These are phyloP conservation scores for Collybia sordida DNA, from an alignment of 768 basidiomycete species.

Conservation along the genomic window DNA sequence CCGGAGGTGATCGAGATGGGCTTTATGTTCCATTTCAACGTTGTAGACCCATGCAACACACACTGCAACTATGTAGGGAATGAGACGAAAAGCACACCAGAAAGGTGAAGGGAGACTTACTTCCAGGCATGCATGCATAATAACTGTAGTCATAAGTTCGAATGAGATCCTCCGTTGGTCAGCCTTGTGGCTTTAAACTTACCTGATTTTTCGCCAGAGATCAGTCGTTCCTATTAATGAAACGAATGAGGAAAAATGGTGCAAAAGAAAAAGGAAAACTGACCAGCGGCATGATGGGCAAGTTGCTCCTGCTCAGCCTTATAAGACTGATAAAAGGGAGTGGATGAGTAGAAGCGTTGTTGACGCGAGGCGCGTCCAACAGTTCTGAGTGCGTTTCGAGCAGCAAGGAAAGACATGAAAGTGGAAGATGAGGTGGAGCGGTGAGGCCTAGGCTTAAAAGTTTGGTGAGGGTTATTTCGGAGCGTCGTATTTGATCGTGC, in stretches of 20 bases:
- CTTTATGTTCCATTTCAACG: constrained; percentile 61
- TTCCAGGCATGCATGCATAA: constrained; percentile 73
- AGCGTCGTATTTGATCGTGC: constrained; percentile 29
- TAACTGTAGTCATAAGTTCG: constrained; percentile 42
- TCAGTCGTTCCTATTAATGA: constrained; percentile 61
- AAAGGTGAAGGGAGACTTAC: constrained; percentile 40
- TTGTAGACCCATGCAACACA: constrained; percentile 58
- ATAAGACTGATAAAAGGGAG: constrained; percentile 40
- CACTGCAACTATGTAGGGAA: constrained; percentile 37
- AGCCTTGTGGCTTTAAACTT: constrained; percentile 15
- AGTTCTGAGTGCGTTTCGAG: constrained; percentile 46
- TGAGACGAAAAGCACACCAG: background rate
- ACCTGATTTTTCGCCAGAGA: constrained; percentile 90
- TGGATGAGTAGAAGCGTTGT: constrained; percentile 38
- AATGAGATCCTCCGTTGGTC: too few relatives aligned
- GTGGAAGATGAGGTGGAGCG: constrained; percentile 5
- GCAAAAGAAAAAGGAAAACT: constrained; percentile 6
- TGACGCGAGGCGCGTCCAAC: constrained; percentile 43
- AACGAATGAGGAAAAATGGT: constrained; percentile 5
- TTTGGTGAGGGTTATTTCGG: constrained; percentile 34
- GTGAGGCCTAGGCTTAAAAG: constrained; percentile 2
- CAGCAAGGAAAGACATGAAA: constrained; percentile 49
- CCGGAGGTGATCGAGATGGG: constrained; percentile 69
- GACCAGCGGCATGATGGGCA: constrained; percentile 67
- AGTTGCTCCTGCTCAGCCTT: constrained; percentile 54